Base-by-base conservation (phyloP, 805 yeast species). In the Wickerhamiella alocasiicola region DNA sequence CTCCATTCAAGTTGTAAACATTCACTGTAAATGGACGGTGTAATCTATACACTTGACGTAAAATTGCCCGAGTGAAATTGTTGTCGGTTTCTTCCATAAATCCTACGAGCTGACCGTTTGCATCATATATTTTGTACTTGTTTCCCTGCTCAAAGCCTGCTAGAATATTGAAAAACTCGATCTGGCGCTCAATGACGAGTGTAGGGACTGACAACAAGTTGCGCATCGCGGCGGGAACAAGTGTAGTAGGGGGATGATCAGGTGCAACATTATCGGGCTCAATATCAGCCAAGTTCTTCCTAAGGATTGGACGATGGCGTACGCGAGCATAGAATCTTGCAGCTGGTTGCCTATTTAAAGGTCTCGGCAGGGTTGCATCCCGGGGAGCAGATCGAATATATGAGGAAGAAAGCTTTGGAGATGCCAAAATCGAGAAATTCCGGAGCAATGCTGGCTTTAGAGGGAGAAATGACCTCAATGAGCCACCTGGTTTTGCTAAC, bases 71-170 rank as follows among this genome's bases (percentile, higher is more conserved):
- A 36, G 70, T 49, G 20, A 81, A 54, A 2, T 88, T 82, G 39
- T 74, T 63, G 51, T 84, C 95, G 50, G 81, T 72, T 55, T 91
- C 98, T 44, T 72, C 67, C 76, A 88, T 74, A 56, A 67, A 77
- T 0, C 95, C 98, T 6, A 91, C 54, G 39, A 72, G 76, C 40
- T 73, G 66, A 1, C 97, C 97, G 47, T 65, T 50, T 0, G 80
- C 69, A 56, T 83, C 80, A 74, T 78, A 68, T 32, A 91, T 70
- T 4, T 53, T 47, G 48, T 88, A 88, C 48, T 69, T 64, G 56
- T 87, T 88, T 2, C 91, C 83, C 61, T 91, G 97, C 57, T 88
- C 97, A 52, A 81, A 83, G 1, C 96, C 96, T 35, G 87, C 55
- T 40, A 85, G 70, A 13, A 91, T 66, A 54, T 84, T 87, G 84